phyloP scores from a whole-genome alignment of 352 stramenopile genomes.

The Globisporangium carolinianum region DNA sequence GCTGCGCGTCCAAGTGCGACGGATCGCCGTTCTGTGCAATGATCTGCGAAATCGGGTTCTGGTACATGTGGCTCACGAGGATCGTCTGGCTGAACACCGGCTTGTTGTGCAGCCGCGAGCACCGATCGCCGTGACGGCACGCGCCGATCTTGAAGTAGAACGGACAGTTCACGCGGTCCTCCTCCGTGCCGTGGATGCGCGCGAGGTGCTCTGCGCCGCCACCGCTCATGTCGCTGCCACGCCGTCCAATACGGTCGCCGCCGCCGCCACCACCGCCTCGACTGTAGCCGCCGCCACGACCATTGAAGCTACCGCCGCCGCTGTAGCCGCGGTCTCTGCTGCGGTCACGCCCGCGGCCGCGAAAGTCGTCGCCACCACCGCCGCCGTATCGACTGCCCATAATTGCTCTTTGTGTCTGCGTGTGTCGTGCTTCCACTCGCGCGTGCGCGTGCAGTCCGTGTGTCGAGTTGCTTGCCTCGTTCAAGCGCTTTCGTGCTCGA shows the following conservation, averaged over 20 bases:
- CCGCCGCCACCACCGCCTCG: slow-evolving; percentile 32
- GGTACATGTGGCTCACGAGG: slow-evolving; percentile 98
- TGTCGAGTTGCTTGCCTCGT: background rate
- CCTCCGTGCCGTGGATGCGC: slow-evolving; percentile 97
- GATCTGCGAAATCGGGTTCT: slow-evolving; percentile 91
- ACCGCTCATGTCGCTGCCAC: slow-evolving; percentile 53
- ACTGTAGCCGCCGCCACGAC: slow-evolving; percentile 44
- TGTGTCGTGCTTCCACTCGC: background rate
- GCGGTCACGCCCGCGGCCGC: slow-evolving; percentile 44
- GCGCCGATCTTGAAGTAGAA: slow-evolving; percentile 99
- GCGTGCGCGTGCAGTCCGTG: background rate
- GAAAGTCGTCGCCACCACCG: slow-evolving; percentile 54
- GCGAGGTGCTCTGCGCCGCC: slow-evolving; percentile 93
- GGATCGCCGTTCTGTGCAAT: slow-evolving; percentile 86
- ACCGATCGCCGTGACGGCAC: slow-evolving; percentile 98
- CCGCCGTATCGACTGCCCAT: slow-evolving; percentile 68
- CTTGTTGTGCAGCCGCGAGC: slow-evolving; percentile 97
- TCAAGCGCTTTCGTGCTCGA: background rate
- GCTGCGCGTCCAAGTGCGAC: slow-evolving; percentile 74
- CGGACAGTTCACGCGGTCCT: slow-evolving; percentile 97
- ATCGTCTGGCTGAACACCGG: slow-evolving; percentile 98
- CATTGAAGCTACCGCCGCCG: slow-evolving; percentile 46
- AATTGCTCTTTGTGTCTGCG: slow-evolving; percentile 1
- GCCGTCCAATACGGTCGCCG: slow-evolving; percentile 39
- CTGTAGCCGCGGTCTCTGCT: slow-evolving; percentile 63